Percentiles rank a stretch among this genome's conserved stretches.
phyloP scores from a whole-genome alignment of 1,139 yeast genomes.

The Sugiyamaella castrensis region DNA sequence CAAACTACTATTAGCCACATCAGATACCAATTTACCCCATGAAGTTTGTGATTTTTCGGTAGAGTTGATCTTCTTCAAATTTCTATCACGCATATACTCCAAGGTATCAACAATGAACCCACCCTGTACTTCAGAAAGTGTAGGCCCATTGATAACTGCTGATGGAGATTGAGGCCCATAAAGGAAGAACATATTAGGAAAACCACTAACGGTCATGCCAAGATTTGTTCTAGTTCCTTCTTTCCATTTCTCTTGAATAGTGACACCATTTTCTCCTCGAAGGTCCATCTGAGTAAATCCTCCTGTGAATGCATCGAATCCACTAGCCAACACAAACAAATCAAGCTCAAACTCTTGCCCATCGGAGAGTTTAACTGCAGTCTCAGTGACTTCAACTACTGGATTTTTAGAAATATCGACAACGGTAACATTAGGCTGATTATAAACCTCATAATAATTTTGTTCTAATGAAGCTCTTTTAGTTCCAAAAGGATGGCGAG shows the following conservation, averaged over 20 bases:
- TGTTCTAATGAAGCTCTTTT: conserved; percentile 34
- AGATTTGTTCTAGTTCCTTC: conserved; percentile 30
- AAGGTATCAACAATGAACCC: too few species aligned
- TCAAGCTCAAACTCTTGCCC: conserved; percentile 30
- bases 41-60: too few species aligned
- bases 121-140: not conserved
- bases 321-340: conserved; percentile 34
- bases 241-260: conserved; percentile 29
- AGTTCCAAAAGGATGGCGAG: conserved; percentile 33
- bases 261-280: conserved; percentile 24
- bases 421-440: conserved; percentile 33
- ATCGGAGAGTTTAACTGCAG: conserved; percentile 25
- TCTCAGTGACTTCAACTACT: conserved; percentile 29
- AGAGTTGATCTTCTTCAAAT: too few species aligned
- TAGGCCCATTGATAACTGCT: conserved; percentile 28
- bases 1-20: too few species aligned
- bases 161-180: conserved; percentile 38
- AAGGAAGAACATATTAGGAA: conserved; percentile 33
- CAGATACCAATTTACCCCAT: too few species aligned
- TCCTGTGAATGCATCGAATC: conserved; percentile 37
- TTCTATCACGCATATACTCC: too few species aligned
- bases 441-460: conserved; percentile 31
- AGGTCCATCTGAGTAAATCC: conserved; percentile 32
- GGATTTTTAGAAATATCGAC: conserved; percentile 31
- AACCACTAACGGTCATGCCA: conserved; percentile 29